Evolutionary conservation across 148 eudicot genomes (phyloP), one percentile per base, ranked within the genome.

Genomic region (Rheum nobile): DNA sequence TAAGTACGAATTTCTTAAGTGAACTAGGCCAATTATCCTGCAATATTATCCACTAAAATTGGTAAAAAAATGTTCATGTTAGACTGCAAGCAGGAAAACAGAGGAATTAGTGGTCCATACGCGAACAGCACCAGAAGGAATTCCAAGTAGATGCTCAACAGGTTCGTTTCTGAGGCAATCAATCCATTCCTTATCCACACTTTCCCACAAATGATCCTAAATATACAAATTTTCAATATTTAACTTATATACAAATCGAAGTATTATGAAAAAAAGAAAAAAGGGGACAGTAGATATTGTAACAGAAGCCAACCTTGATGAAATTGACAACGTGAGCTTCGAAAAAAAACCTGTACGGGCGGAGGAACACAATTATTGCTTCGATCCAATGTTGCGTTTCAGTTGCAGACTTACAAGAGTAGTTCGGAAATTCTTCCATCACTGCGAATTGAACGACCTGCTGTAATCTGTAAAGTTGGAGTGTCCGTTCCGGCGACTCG

Each of bases 11-110:
- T 28, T 88, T 83, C 83, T 89, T 93, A 13, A 93, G 90, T 1
- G 97, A 89, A 38, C 79, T 75, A 47, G 97, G 98, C 98, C 97
- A 93, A 74, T 88, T 79, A 14, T 88, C 92, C 97, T 89, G 72
- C 47, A 52, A 44, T 17, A 37, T 43, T 38, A 71, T 38, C 31
- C 50, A 71, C 41, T 1, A 10, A 71, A 39, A 21, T 71, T 41
- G 28, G 28, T 35, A 24, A 68, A 68, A 4, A 29, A n/a, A n/a
- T n/a, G 39, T 1, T 12, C 13, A 55, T 2, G 7, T 4, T 14
- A 68, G 73, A 47, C 12, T 74, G 14, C 13, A 74, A 69, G 17
- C 71, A 73, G 28, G 19, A 43, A 43, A 39, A 43, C 13, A 11
- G 50, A 50, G 41, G 28, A 47, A 73, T 34, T 35, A 34, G 44